Conservation (phyloP, 257 asterid genomes). For the Solanum corneliomulleri region DNA sequence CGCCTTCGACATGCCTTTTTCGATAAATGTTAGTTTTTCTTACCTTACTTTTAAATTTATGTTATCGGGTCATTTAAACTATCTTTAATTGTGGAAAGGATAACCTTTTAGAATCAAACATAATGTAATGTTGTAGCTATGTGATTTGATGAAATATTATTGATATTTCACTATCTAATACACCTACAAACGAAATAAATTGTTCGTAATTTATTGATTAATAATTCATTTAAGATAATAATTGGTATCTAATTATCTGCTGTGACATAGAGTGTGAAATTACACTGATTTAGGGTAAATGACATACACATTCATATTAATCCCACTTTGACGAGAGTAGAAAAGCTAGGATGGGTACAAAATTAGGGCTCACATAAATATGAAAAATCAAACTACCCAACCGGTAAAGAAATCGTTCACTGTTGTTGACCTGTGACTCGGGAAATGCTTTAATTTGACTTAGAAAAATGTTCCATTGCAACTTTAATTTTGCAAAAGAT, state of each 20-base stretch:
- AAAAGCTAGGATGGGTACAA: neutral
- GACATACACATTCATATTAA: too few relatives aligned
- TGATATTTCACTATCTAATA: neutral
- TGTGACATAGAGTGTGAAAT: neutral
- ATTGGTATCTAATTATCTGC: neutral
- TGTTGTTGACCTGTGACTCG: too few relatives aligned
- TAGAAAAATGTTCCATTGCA: neutral
- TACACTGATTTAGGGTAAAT: neutral
- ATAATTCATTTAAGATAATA: neutral
- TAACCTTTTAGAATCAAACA: neutral
- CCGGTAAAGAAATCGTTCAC: too few relatives aligned
- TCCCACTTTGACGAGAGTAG: neutral
- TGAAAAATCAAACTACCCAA: too few relatives aligned
- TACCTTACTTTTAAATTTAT: neutral
- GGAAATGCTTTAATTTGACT: neutral
- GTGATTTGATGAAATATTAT: neutral
- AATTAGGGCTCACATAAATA: too few relatives aligned
- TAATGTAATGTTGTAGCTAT: neutral
- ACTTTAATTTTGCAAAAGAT: neutral
- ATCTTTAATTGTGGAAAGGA: neutral
- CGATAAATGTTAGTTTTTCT: constrained; percentile 22
- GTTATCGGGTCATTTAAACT: neutral
- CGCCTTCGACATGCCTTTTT: constrained; percentile 5
- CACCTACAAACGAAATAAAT: neutral
- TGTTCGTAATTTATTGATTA: neutral